Evolutionary conservation across 371 early-diverging fungal genomes (phyloP), one percentile per base, ranked within the genome.

Genomic region (Apophysomyces ossiformis): DNA sequence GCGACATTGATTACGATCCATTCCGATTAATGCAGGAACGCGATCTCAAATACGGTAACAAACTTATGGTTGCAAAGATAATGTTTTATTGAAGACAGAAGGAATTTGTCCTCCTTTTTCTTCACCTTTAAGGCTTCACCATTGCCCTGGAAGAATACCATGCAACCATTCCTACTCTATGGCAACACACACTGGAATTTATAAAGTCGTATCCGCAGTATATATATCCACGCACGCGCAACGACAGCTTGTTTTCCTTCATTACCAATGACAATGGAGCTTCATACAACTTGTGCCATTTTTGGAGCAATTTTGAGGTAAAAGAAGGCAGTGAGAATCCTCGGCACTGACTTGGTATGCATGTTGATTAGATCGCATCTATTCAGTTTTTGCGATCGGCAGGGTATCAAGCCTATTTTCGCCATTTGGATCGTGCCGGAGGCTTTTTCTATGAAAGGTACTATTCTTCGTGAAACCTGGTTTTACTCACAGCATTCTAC

Each of bases 1-100:
- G 99, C 71, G 90, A 96, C 58, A 81, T 99, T 32, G 90, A 91
- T 64, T 90, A 93, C 73, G 99, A 99, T 73, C 96, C 96, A 5
- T 98, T 99, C 79, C 66, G 75, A 67, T 91, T 85, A 67, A 93
- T 96, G 93, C 76, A 83, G 60, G 79, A 89, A 56, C 89, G 88
- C 61, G 87, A 89, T 35, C 85, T 93, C 64, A 87, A 89, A 66
- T 99, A 98, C 72, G 93, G 89, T 82, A 76, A 50, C 21, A 50
- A 21, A 21, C 21, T 18, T 8, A 18, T 9, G 5, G 16, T 26
- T 11, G 54, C 54, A 21, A 50, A 50, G n/a, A 21, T 26, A 26
- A 26, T 50, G 21, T 62, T 12, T 16, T 12, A 44, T 35, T 16
- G 13, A 61, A 36, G 37, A 36, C 1, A 50, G 43, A 43, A 39